Percentiles rank a stretch among this genome's conserved stretches.
Conservation (phyloP, 192 early-diverging fungal genomes). For the Coemansia javaensis region DNA sequence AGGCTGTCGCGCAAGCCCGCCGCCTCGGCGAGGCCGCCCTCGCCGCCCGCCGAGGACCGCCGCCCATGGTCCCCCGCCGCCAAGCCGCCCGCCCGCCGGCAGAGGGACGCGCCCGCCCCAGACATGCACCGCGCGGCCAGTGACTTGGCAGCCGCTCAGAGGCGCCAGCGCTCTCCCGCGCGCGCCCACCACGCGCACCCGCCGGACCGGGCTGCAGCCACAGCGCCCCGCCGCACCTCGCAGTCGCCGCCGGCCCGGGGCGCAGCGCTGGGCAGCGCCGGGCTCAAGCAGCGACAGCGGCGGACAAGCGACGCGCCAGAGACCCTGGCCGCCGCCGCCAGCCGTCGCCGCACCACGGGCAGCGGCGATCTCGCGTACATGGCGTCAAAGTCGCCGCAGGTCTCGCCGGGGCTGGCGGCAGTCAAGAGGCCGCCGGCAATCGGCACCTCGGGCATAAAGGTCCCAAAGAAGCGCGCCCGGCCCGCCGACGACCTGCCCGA, state of each 20-base stretch:
- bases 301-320: constrained; percentile 4
- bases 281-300: not conserved
- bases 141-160: not conserved
- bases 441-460: constrained; percentile 13
- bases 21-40: too few relatives aligned
- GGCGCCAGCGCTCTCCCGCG: not conserved
- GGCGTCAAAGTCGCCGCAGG: too few relatives aligned
- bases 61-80: not conserved
- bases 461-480: constrained; percentile 34
- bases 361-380: too few relatives aligned
- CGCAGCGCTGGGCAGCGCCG: constrained; percentile 1
- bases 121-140: not conserved
- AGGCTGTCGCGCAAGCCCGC: not conserved
- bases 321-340: not conserved
- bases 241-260: constrained; percentile 1
- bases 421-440: constrained; percentile 2
- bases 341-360: constrained; percentile 1
- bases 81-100: not conserved
- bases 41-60: constrained; percentile 1
- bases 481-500: not conserved
- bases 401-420: too few relatives aligned
- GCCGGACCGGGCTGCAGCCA: not conserved
- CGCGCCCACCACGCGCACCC: not conserved
- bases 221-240: constrained; percentile 3
- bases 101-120: not conserved